Evolutionary conservation across 495 filamentous ascomycete species (phyloP).

Genomic region (Sporormia fimetaria): DNA sequence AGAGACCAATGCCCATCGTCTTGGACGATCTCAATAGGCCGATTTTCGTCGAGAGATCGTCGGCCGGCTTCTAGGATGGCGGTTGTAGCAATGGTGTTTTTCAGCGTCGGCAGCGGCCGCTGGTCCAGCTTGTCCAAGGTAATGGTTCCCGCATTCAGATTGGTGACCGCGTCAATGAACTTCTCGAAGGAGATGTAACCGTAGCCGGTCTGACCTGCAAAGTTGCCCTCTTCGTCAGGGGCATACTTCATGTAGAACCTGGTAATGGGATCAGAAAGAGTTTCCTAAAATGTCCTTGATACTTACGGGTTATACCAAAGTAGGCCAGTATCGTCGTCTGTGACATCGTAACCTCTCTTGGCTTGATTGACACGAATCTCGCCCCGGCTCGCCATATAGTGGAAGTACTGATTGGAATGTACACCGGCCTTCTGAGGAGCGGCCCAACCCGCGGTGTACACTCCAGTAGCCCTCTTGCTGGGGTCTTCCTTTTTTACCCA

Average conservation of each 20-base stretch:
- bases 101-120: constrained; percentile 70
- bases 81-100: constrained; percentile 81
- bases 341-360: constrained; percentile 90
- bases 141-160: constrained; percentile 58
- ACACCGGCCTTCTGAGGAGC: constrained; percentile 85
- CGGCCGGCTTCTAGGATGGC: constrained; percentile 84
- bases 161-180: constrained; percentile 77
- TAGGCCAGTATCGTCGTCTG: constrained; percentile 60
- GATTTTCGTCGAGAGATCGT: constrained; percentile 65
- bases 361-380: constrained; percentile 88
- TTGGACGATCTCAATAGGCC: constrained; percentile 60
- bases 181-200: constrained; percentile 93
- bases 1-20: constrained; percentile 56
- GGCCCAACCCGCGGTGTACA: constrained; percentile 92
- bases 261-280: too few relatives aligned
- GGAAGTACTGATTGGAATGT: constrained; percentile 92
- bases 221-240: constrained; percentile 90
- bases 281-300: too few relatives aligned
- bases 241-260: constrained; percentile 92
- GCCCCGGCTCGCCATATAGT: constrained; percentile 72
- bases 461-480: constrained; percentile 64
- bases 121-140: constrained; percentile 65
- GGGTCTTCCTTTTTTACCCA: constrained; percentile 65
- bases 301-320: constrained; percentile 68
- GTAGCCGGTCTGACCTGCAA: constrained; percentile 81